Evolutionary conservation across 495 filamentous ascomycete genomes (phyloP), one percentile per base, ranked within the genome.

Genomic region (Hypoxylon fragiforme): DNA sequence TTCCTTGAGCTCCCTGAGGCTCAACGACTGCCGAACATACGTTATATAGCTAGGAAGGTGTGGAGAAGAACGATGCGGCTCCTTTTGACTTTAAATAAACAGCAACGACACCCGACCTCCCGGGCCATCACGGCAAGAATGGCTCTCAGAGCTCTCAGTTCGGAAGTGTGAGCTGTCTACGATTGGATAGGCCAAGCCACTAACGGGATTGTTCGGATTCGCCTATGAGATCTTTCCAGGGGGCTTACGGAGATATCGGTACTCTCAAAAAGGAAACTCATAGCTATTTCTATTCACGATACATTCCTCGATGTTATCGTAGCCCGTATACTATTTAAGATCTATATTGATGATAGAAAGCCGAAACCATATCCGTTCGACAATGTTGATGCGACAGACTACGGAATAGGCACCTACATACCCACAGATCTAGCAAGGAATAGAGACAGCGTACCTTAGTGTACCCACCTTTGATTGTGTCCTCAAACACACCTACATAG

Each of bases 1-100:
- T 16, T 45, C 20, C 26, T 57, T 44, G 57, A 48, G 43, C 39
- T 62, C 58, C 20, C 26, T 57, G 49, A 62, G 53, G 43, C 39
- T 62, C 58, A 52, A 40, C 26, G 24, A 34, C 41, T 44, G 19
- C 55, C 46, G 56, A 60, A 44, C 45, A 57, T 53, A 57, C 63
- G 30, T 42, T 37, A 53, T 65, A 62, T 62, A 51, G 50, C 40
- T 8, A 41, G 60, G 35, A 56, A 44, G 47, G 44, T 62, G 65
- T 65, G 65, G 52, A 59, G 65, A 65, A 61, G 28, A 0, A 41
- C 21, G 18, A 63, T 65, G 65, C 65, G 65, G 65, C 62, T 68
- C 65, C 55, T 63, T 54, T 63, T 21, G 54, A 60, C 51, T 62
- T 65, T 65, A 60, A 63, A 60, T 61, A 62, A 63, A 65, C 62